These are phyloP conservation scores for Thraustotheca clavata DNA, from an alignment of 352 stramenopile species.

Conservation along the genomic window DNA sequence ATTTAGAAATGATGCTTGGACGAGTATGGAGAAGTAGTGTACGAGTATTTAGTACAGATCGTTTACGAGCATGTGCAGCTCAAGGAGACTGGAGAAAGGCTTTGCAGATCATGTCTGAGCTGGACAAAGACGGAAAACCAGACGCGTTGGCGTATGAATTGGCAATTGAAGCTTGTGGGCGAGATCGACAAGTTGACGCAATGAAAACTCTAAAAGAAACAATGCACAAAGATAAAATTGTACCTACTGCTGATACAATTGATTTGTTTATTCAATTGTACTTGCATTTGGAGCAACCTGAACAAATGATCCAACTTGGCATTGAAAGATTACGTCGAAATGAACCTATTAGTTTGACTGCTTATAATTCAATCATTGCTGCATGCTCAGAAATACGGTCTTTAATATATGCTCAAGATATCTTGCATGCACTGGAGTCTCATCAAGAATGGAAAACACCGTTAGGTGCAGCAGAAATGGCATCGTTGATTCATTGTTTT, in stretches of 20 bases:
- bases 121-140: neutral
- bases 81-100: constrained; percentile 5
- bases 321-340: constrained; percentile 33
- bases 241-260: constrained; percentile 52
- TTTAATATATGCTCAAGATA: constrained; percentile 34
- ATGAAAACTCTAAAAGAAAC: constrained; percentile 61
- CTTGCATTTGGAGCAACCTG: constrained; percentile 56
- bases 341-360: constrained; percentile 49
- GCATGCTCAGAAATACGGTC: constrained; percentile 54
- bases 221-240: constrained; percentile 60
- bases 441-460: constrained; percentile 16
- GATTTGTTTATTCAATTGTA: constrained; percentile 78
- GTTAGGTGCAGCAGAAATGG: constrained; percentile 36
- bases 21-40: too few species aligned
- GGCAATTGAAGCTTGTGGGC: constrained; percentile 59
- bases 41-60: neutral
- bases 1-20: too few species aligned
- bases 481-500: constrained; percentile 47
- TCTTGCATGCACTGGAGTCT: constrained; percentile 40
- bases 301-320: constrained; percentile 43
- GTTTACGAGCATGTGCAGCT: neutral
- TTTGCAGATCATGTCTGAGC: neutral
- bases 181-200: constrained; percentile 73
- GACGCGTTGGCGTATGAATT: constrained; percentile 71
- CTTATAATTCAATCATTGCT: constrained; percentile 65